Conservation (phyloP, 2,329 filamentous ascomycete species). For the Myriosclerotinia curreyana region DNA sequence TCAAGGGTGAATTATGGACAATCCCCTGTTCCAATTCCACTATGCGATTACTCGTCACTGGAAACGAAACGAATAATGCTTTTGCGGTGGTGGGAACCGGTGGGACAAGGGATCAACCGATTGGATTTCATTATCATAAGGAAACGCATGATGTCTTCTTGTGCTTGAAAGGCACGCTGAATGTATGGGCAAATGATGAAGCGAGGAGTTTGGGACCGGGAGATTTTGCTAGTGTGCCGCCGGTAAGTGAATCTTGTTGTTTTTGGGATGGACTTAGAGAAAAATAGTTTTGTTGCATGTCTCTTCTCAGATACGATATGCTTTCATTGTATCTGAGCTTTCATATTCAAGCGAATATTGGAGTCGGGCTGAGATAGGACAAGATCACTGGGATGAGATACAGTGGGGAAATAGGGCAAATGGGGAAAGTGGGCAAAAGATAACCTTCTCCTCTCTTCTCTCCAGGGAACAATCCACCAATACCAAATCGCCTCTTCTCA, state of each 20-base stretch:
- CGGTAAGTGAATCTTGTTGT: conserved; percentile 41
- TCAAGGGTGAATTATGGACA: conserved; percentile 33
- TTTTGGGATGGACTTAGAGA: neutral
- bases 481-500: conserved; percentile 53
- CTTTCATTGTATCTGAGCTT: too few species aligned
- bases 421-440: neutral
- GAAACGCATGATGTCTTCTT: conserved; percentile 58
- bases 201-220: conserved; percentile 52
- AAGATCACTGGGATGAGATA: neutral
- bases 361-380: neutral
- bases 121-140: conserved; percentile 55
- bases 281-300: neutral
- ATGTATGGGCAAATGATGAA: conserved; percentile 57
- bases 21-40: conserved; percentile 34
- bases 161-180: conserved; percentile 53
- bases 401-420: neutral
- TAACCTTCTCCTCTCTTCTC: neutral
- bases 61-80: conserved; percentile 35
- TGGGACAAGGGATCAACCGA: conserved; percentile 32
- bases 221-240: conserved; percentile 57
- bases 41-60: conserved; percentile 33
- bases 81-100: conserved; percentile 35
- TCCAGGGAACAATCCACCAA: conserved; percentile 51
- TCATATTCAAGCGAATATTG: neutral
- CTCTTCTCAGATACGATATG: too few species aligned